Conservation (phyloP, 441 rosid species). For the Gossypium laxum region DNA sequence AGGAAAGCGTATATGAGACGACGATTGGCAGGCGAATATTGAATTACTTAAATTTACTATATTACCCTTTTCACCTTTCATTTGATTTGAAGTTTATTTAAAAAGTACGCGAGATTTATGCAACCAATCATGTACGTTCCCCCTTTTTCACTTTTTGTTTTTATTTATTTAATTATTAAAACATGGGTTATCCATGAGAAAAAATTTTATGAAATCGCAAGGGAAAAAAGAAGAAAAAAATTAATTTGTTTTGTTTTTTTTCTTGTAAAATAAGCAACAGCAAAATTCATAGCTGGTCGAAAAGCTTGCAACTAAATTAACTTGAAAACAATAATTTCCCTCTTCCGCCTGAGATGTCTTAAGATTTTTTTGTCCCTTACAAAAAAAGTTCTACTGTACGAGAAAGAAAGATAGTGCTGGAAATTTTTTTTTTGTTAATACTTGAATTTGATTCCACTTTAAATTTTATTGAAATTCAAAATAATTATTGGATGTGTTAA, state of each 20-base stretch:
- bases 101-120: constrained; percentile 7
- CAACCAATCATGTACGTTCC: constrained; percentile 2
- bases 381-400: neutral
- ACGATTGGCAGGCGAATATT: constrained; percentile 24
- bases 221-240: no score
- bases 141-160: neutral
- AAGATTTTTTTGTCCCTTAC: no score
- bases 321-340: neutral
- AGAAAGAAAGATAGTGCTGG: neutral
- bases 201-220: no score
- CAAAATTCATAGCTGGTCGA: neutral
- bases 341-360: no score
- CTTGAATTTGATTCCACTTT: no score
- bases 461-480: no score
- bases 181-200: no score
- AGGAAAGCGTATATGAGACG: constrained; percentile 22
- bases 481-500: no score
- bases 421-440: no score
- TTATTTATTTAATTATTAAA: no score
- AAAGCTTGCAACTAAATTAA: neutral
- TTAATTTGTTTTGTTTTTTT: neutral
- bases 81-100: neutral
- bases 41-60: constrained; percentile 3
- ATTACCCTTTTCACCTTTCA: constrained; percentile 19
- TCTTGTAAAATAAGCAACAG: neutral